These are phyloP conservation scores for Microthlaspi erraticum DNA, from an alignment of 345 rosid species.

Conservation along the genomic window DNA sequence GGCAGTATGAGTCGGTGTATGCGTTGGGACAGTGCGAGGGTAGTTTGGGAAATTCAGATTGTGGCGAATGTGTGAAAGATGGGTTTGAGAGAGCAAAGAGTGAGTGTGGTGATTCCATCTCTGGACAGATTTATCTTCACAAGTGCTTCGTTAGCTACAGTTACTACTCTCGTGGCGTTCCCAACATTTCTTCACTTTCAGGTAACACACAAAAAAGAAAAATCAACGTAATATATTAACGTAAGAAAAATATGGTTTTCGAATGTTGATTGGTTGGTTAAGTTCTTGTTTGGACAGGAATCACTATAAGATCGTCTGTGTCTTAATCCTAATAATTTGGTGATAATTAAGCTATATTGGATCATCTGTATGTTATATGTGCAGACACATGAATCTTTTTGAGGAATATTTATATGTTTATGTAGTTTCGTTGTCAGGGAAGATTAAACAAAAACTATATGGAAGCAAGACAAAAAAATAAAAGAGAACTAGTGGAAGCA, in stretches of 20 bases:
- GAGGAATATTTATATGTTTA: slow-evolving; percentile 4
- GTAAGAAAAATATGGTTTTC: too few species aligned
- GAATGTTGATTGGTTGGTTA: neutral
- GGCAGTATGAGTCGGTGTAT: slow-evolving; percentile 56
- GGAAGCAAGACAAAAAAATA: neutral
- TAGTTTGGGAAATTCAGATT: slow-evolving; percentile 63
- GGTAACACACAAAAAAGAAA: slow-evolving; percentile 40
- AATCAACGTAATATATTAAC: too few species aligned
- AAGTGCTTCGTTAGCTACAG: slow-evolving; percentile 83
- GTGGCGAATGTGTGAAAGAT: slow-evolving; percentile 65
- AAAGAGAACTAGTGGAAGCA: slow-evolving; percentile 14
- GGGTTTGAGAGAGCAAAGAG: slow-evolving; percentile 57
- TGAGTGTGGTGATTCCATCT: slow-evolving; percentile 69
- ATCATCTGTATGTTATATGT: neutral
- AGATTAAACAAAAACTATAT: slow-evolving; percentile 19
- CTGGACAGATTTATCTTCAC: slow-evolving; percentile 71
- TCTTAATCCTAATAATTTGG: neutral
- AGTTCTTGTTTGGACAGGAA: neutral
- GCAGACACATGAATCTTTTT: slow-evolving; percentile 17
- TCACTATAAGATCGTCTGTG: too few species aligned
- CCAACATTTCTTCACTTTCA: slow-evolving; percentile 52
- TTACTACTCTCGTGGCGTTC: slow-evolving; percentile 80
- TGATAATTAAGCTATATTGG: neutral
- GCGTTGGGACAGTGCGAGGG: slow-evolving; percentile 92
- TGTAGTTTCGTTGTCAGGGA: slow-evolving; percentile 14